Conservation (phyloP, 768 basidiomycete genomes). For the Amyloporia xantha region DNA sequence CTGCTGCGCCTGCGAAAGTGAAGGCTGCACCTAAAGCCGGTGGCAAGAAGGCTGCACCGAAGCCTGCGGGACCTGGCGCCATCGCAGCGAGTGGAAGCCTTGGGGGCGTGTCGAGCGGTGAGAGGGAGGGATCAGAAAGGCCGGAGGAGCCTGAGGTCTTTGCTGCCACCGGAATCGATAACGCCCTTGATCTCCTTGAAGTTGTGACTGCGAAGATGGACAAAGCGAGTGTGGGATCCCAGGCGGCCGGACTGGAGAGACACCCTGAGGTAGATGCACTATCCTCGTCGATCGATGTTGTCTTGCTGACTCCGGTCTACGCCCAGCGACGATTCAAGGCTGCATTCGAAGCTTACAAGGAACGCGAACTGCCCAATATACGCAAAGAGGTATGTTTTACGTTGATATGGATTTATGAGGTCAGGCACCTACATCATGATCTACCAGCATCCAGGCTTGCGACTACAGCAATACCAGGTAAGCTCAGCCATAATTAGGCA, state of each 20-base stretch:
- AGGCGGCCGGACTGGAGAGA: constrained; percentile 79
- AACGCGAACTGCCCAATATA: constrained; percentile 75
- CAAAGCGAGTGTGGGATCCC: constrained; percentile 83
- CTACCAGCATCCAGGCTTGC: constrained; percentile 76
- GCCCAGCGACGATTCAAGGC: constrained; percentile 84
- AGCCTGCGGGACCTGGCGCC: constrained; percentile 77
- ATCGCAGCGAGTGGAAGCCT: constrained; percentile 68
- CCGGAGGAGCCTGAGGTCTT: constrained; percentile 55
- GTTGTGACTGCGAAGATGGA: constrained; percentile 90
- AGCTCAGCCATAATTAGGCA: constrained; percentile 9
- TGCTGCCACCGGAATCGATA: constrained; percentile 83
- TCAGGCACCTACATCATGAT: constrained; percentile 1
- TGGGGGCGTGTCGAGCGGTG: constrained; percentile 18
- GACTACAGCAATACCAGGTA: constrained; percentile 86
- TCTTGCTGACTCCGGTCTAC: constrained; percentile 1
- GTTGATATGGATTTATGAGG: constrained; percentile 1
- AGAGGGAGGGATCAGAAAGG: constrained; percentile 26
- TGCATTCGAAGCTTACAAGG: constrained; percentile 87
- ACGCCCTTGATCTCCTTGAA: constrained; percentile 82
- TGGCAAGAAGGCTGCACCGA: constrained; percentile 46
- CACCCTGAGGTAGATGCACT: constrained; percentile 78
- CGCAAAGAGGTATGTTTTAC: constrained; percentile 55
- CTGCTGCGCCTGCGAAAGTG: constrained; percentile 45
- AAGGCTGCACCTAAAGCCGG: constrained; percentile 62
- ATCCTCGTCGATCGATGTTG: neutral